Percentiles rank a stretch among this genome's conserved stretches.
Evolutionary conservation across 805 yeast genomes (phyloP).

Genomic region (Candida montana): DNA sequence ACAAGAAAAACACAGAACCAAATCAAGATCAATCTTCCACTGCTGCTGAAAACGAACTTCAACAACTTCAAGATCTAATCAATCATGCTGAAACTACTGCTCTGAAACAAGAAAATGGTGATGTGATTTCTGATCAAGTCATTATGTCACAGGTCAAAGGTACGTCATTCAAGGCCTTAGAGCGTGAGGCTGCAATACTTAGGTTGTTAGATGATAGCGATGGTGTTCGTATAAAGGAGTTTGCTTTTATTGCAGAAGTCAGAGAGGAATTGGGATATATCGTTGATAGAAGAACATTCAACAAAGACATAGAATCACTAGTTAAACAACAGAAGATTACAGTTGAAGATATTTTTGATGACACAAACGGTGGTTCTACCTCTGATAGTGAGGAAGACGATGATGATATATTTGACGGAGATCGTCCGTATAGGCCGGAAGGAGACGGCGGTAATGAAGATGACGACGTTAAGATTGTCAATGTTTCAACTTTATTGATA

Average conservation of each 20-base stretch:
- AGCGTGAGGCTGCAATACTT: slow-evolving; percentile 40
- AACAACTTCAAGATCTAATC: slow-evolving; percentile 1
- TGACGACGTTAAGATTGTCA: neutral
- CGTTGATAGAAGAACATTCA: slow-evolving; percentile 52
- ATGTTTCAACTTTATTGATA: slow-evolving; percentile 21
- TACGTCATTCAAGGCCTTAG: slow-evolving; percentile 38
- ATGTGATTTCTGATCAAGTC: neutral
- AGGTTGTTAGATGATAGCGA: slow-evolving; percentile 36
- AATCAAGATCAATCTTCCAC: neutral
- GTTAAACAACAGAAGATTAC: slow-evolving; percentile 27
- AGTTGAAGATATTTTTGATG: slow-evolving; percentile 19
- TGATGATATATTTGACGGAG: slow-evolving; percentile 5
- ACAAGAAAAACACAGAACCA: slow-evolving; percentile 1
- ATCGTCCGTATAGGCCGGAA: slow-evolving; percentile 1
- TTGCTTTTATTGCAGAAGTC: slow-evolving; percentile 33
- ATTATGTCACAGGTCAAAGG: slow-evolving; percentile 31
- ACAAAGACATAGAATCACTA: slow-evolving; percentile 37
- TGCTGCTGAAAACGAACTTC: neutral
- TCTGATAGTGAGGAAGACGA: slow-evolving; percentile 9
- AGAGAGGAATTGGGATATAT: slow-evolving; percentile 37
- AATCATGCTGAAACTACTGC: neutral
- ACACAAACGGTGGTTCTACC: slow-evolving; percentile 12
- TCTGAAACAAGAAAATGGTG: neutral
- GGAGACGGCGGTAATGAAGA: neutral
- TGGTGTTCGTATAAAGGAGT: slow-evolving; percentile 43